Base-by-base conservation (phyloP, 1,284 basidiomycete genomes). In the Ganoderma leucocontextum region DNA sequence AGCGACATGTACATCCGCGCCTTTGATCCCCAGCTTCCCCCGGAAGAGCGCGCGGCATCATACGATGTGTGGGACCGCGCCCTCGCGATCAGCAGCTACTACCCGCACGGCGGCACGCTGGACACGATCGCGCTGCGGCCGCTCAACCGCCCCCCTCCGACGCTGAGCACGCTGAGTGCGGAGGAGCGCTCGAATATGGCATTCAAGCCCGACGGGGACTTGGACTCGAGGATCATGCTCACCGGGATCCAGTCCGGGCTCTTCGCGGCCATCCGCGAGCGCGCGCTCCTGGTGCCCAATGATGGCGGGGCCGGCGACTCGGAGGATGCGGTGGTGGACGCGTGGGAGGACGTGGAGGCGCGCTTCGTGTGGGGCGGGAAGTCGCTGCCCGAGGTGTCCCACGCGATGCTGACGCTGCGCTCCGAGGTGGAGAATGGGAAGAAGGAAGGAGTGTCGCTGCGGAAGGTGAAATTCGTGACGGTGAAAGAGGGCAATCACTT, bases 101-200 rank as follows among this genome's bases (percentile, higher is more conserved):
- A 71, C 70, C 36, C 52, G 2, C 77, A 78, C 62, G 75, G 74
- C 12, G 69, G 71, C 55, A 65, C 67, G 0, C 47, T 60, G 0
- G 67, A 65, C 22, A 65, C 64, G 7, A 53, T 71, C 29, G 64
- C 66, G 2, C 62, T 66, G 38, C 59, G 10, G 1, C 39, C 70
- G 3, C 64, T 69, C 22, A 4, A 35, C 6, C 33, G 64, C 6
- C 73, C 74, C 2, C 60, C 60, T 0, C 67, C 73, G 4, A 74
- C 73, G 0, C 52, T 74, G 15, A 29, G 61, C 4, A 64, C 49
- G 3, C 69, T 75, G 60, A 64, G 70, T 7, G 57, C 44, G 2
- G 73, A 72, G 36, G 68, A 72, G 15, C 67, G 59, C 36, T 39
- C 62, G 36, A 41, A 4, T 25, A 69, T n/a, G 62, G 64, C 66